These are phyloP conservation scores for Boletus sp. DNA, from an alignment of 1,284 basidiomycete species.

Conservation along the genomic window DNA sequence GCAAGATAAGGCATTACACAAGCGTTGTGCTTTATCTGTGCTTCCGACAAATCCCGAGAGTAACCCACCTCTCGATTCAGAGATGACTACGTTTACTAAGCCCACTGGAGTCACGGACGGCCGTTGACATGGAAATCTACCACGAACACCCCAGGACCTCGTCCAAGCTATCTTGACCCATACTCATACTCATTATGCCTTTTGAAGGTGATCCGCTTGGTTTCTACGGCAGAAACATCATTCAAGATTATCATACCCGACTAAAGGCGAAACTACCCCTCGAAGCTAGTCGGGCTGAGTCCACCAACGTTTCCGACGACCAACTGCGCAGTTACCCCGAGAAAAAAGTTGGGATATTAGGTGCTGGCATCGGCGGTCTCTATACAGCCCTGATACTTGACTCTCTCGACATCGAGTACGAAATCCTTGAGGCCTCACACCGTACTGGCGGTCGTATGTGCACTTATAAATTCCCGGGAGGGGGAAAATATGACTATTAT, in stretches of 20 bases:
- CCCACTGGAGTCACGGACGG: not conserved
- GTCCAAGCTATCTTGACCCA: not conserved
- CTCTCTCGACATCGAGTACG: slow-evolving; percentile 30
- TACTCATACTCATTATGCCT: not conserved
- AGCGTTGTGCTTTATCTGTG: no score
- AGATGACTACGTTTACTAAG: no score
- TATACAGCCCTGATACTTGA: slow-evolving; percentile 31
- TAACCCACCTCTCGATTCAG: no score
- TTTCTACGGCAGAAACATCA: slow-evolving; percentile 10
- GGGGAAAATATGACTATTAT: slow-evolving; percentile 17
- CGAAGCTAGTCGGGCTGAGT: not conserved
- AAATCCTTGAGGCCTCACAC: slow-evolving; percentile 34
- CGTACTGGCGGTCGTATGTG: slow-evolving; percentile 35
- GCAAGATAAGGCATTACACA: no score
- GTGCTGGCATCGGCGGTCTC: slow-evolving; percentile 36
- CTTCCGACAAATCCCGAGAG: no score
- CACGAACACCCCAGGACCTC: not conserved
- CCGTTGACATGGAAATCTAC: no score
- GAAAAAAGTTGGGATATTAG: slow-evolving; percentile 18
- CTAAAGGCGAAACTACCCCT: not conserved
- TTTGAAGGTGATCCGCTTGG: slow-evolving; percentile 3
- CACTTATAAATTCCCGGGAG: slow-evolving; percentile 32
- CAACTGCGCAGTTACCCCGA: not conserved
- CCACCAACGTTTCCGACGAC: not conserved
- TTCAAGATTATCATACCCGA: slow-evolving; percentile 10